Evolutionary conservation across 139 green algal species (phyloP), one percentile per base, ranked within the genome.

Genomic region (Tetradesmus obliquus): DNA sequence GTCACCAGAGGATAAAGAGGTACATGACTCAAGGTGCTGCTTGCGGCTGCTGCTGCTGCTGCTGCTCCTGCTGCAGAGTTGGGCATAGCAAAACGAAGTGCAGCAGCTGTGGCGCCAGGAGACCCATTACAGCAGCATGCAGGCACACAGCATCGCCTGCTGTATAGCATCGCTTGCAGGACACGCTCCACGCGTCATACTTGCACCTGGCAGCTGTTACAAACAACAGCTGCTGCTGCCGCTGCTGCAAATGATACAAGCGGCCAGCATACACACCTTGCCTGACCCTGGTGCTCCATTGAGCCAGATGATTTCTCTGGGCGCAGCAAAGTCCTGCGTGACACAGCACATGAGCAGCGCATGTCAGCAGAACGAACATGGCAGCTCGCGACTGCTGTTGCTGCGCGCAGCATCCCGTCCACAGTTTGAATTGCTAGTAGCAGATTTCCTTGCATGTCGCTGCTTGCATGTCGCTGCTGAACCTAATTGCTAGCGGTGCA

Each of bases 281-380:
- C 89, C 89, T 6, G 80, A 89, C 9, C 89, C 89, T 45, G 89
- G 89, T 10, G 89, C 89, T 32, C 89, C 89, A 55, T 92, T 92
- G 62, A 92, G 89, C 66, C 82, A 92, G 22, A 92, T 84, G 0
- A 92, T 60, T 66, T 92, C 89, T 3, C 89, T 55, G 1, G 89
- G 89, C 17, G 72, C 82, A 66, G 60, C 80, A 60, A 92, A 84
- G 7, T 88, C 62, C 89, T 92, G 82, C 32, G 58, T 15, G 17
- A 19, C 22, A 53, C 53, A 87, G 22, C 54, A 79, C 0, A 45
- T 45, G 32, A 45, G 32, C 51, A 51, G 51, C 4, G 5, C n/a
- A n/a, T 9, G 58, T 72, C 57, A 51, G 55, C 20, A 53, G 7
- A 4, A 57, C 83, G 55, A 51, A 32, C 0, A 17, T 76, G 66